These are phyloP conservation scores for Chlorella sp. DNA, from an alignment of 139 green algal genomes.

Conservation along the genomic window DNA sequence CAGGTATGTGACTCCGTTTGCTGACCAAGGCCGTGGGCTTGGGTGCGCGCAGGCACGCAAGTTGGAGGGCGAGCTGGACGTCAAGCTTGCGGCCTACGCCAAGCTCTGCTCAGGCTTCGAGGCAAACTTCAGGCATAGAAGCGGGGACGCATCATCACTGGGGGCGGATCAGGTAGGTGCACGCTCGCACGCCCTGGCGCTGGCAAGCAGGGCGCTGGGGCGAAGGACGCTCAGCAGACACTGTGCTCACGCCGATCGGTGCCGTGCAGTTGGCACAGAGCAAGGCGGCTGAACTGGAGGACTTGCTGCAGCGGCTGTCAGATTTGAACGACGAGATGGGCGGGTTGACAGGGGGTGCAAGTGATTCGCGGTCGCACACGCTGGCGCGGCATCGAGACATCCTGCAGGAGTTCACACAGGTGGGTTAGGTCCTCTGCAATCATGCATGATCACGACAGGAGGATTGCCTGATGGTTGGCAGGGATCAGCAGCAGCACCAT, in stretches of 20 bases:
- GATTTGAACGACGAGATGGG: constrained; percentile 80
- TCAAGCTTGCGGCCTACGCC: constrained; percentile 81
- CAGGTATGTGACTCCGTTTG: not conserved
- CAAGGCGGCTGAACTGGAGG: constrained; percentile 71
- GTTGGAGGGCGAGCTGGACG: constrained; percentile 87
- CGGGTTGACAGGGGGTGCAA: constrained; percentile 39
- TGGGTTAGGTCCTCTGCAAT: not conserved
- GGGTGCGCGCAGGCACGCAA: constrained; percentile 80
- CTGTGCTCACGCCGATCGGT: too few relatives aligned
- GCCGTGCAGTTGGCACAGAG: constrained; percentile 57
- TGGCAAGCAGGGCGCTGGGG: too few relatives aligned
- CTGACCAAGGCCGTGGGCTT: too few relatives aligned
- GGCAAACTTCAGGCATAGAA: constrained; percentile 38
- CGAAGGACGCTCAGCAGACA: too few relatives aligned
- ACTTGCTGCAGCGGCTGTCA: constrained; percentile 63
- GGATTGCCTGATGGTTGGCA: too few relatives aligned
- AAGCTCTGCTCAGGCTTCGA: constrained; percentile 80
- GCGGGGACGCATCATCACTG: constrained; percentile 25
- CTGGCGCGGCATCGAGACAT: constrained; percentile 90
- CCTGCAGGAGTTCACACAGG: constrained; percentile 81
- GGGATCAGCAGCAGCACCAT: too few relatives aligned
- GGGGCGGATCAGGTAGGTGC: constrained; percentile 36
- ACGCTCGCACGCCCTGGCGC: not conserved
- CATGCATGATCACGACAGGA: not conserved
- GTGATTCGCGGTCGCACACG: constrained; percentile 74